These are phyloP conservation scores for Lantana camara DNA, from an alignment of 257 asterid genomes.

Conservation along the genomic window DNA sequence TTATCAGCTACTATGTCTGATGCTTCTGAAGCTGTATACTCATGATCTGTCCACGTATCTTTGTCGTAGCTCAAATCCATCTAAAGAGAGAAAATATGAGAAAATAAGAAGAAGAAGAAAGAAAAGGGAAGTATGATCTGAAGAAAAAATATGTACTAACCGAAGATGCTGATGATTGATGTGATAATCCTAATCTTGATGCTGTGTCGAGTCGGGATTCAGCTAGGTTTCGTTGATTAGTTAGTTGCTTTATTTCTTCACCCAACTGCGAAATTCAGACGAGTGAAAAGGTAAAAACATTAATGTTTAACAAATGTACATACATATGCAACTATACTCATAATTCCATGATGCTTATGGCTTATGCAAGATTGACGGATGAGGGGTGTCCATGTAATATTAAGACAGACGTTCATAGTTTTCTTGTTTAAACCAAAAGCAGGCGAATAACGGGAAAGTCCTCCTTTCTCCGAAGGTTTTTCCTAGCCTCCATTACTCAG, in stretches of 20 bases:
- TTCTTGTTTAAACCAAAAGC: no score
- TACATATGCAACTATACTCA: neutral
- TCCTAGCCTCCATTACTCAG: no score
- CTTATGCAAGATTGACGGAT: no score
- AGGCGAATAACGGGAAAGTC: no score
- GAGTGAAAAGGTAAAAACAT: neutral
- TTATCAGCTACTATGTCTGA: constrained; percentile 43
- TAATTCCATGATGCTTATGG: no score
- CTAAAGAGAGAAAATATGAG: constrained; percentile 27
- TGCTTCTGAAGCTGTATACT: constrained; percentile 49
- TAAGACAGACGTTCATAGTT: no score
- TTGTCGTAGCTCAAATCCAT: constrained; percentile 38
- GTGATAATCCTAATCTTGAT: constrained; percentile 26
- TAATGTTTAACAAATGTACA: neutral
- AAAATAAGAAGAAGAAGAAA: constrained; percentile 2
- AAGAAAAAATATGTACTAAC: constrained; percentile 28
- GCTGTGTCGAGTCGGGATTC: constrained; percentile 42
- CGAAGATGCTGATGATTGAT: constrained; percentile 36
- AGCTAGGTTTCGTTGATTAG: constrained; percentile 47
- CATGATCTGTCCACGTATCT: constrained; percentile 36
- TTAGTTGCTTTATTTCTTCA: constrained; percentile 42
- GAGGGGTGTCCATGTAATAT: no score
- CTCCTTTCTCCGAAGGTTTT: no score
- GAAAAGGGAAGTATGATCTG: no score
- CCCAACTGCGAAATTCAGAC: constrained; percentile 43